Evolutionary conservation across 1,284 basidiomycete genomes (phyloP), one percentile per base, ranked within the genome.

Genomic region (Vanrija sp.): DNA sequence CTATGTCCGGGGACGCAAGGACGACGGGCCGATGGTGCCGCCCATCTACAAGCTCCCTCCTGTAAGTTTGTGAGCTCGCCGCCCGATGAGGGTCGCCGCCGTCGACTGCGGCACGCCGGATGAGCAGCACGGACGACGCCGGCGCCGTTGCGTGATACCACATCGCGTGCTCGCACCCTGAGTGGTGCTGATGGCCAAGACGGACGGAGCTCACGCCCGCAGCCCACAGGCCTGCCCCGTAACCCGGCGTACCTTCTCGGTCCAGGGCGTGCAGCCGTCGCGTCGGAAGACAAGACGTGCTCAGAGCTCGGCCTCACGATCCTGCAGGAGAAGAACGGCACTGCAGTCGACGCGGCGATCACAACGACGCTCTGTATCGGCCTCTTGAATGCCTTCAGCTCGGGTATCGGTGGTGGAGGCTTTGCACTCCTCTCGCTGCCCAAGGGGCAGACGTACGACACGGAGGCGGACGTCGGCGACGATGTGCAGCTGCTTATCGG

Each of bases 371-470:
- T 96, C 29, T 96, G 93, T 70, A 83, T 85, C 39, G 92, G 92
- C 3, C 87, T 92, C 1, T 83, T 91, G 52, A 92, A 92, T 72
- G 88, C 89, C 82, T 96, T 94, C 74, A 88, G 88, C 81, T 76
- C 77, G 8, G 81, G 91, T 3, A 88, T 96, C 48, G 91, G 91
- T 19, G 92, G 92, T 1, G 93, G 91, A 26, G 93, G 93, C 0
- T 93, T 94, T 71, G 91, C 95, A 86, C 86, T 87, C 29, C 82
- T 97, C 43, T 86, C 91, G 19, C 79, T 93, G 8, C 89, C 92
- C 3, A 52, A 61, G 18, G 57, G 50, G 5, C 50, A 58, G 5
- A 26, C n/a, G n/a, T n/a, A 42, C 34, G 34, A 34, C 5, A 19
- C 15, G 38, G 28, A 51, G 26, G 43, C 50, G 4, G 26, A 47